Percentiles rank a stretch among this genome's conserved stretches.
phyloP scores from a whole-genome alignment of 1,284 basidiomycete species.

The Fomitopsis pinicola region DNA sequence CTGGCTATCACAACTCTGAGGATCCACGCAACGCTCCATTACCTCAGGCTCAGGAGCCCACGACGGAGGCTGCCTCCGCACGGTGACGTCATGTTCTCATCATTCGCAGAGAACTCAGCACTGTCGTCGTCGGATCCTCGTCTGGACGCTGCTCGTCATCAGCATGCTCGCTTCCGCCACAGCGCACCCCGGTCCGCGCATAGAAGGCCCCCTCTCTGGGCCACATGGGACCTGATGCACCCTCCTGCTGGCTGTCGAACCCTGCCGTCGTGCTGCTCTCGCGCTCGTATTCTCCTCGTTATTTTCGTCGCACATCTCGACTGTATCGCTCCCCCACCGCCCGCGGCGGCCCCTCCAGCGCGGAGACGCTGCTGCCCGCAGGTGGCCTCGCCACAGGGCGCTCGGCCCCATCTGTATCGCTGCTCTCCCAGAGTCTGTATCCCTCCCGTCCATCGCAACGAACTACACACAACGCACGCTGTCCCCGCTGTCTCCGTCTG shows the following conservation, averaged over 20 bases:
- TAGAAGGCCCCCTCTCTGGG: neutral
- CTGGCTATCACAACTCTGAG: constrained; percentile 1
- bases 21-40: neutral
- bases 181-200: neutral
- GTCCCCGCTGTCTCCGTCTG: neutral
- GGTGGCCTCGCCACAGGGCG: neutral
- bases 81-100: neutral
- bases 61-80: neutral
- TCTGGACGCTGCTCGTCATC: neutral
- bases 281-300: neutral
- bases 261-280: neutral
- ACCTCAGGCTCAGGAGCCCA: neutral
- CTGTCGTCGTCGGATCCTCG: neutral
- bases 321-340: neutral
- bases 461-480: neutral
- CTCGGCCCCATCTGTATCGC: neutral
- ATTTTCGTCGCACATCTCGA: neutral
- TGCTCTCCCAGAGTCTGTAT: neutral
- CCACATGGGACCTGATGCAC: neutral
- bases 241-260: neutral
- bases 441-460: neutral
- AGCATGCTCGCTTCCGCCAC: neutral
- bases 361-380: neutral
- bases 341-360: neutral
- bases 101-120: neutral